Evolutionary conservation across 2,329 filamentous ascomycete genomes (phyloP).

Genomic region (Talaromyces marneffei): DNA sequence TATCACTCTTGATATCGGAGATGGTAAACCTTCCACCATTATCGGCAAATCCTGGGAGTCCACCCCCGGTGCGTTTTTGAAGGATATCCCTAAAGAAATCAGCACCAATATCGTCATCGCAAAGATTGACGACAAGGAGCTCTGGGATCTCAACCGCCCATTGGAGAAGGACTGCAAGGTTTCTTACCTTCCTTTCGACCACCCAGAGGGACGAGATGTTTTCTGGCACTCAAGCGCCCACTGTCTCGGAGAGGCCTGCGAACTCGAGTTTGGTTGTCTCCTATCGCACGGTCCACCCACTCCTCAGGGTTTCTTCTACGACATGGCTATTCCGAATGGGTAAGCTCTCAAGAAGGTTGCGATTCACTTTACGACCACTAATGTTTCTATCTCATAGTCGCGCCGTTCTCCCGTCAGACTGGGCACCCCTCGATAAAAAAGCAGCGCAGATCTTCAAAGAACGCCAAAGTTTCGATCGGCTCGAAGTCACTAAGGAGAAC

Average conservation of each 20-base stretch:
- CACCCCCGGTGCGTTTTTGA: conserved; percentile 71
- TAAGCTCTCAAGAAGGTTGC: conserved; percentile 19
- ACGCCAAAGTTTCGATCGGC: conserved; percentile 88
- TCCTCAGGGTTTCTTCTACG: conserved; percentile 91
- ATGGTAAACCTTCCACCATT: conserved; percentile 36
- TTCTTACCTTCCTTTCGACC: conserved; percentile 76
- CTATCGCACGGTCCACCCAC: conserved; percentile 92
- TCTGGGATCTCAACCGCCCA: conserved; percentile 91
- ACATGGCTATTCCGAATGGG: conserved; percentile 78
- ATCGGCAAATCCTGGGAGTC: conserved; percentile 82
- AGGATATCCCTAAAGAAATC: conserved; percentile 77
- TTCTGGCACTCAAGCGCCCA: conserved; percentile 98
- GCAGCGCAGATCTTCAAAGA: conserved; percentile 86
- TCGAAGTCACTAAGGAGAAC: conserved; percentile 84
- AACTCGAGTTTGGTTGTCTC: conserved; percentile 83
- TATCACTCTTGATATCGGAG: conserved; percentile 43
- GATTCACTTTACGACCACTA: neutral
- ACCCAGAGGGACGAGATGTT: conserved; percentile 74
- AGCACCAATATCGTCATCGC: conserved; percentile 80
- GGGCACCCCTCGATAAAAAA: conserved; percentile 75
- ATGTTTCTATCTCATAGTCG: conserved; percentile 36
- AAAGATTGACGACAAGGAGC: conserved; percentile 67
- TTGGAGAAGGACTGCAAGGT: conserved; percentile 82
- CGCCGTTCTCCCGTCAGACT: conserved; percentile 68
- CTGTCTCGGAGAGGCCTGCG: conserved; percentile 88